Evolutionary conservation across 2,329 filamentous ascomycete genomes (phyloP), one percentile per base, ranked within the genome.

Genomic region (Hypoxylon rubiginosum): DNA sequence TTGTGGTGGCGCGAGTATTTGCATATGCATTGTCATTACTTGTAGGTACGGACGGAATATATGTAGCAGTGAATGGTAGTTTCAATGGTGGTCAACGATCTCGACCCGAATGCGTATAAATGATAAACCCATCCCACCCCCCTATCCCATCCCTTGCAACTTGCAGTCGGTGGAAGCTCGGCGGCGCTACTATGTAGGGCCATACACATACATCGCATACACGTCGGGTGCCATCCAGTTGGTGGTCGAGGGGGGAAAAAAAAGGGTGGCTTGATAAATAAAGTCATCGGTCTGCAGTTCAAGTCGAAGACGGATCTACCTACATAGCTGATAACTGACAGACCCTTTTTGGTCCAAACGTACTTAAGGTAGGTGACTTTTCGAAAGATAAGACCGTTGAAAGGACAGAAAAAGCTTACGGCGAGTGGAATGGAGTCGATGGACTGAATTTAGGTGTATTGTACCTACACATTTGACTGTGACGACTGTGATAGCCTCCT

Each of bases 391-490:
- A 51, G 43, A 56, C 41, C 28, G 51, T 50, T 15, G n/a, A 53
- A 9, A 45, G 54, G 36, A 55, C 8, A n/a, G n/a, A 55, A 43
- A 66, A 62, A 66, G 66, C 34, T 69, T 64, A 64, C 58, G 26
- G 54, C 26, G 45, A 46, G 53, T 34, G 62, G 50, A 34, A 67
- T 62, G 48, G 49, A 57, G 41, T 41, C 50, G 41, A 39, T 54
- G 49, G 49, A 45, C 49, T 58, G 62, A 54, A 64, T 61, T 69
- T 66, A 69, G 66, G 66, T 69, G 57, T 63, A 60, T 36, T 15
- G 6, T 43, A 43, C 17, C 4, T 11, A 17, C 32, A 39, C 51
- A n/a, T n/a, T 34, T 57, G 34, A 26, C 51, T 24, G 53, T 61
- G 46, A 21, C n/a, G 50, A 54, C 49, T 58, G 55, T 43, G 62